phyloP scores from a whole-genome alignment of 202 grass and related monocot genomes.

The Cymbopogon flexuosus region DNA sequence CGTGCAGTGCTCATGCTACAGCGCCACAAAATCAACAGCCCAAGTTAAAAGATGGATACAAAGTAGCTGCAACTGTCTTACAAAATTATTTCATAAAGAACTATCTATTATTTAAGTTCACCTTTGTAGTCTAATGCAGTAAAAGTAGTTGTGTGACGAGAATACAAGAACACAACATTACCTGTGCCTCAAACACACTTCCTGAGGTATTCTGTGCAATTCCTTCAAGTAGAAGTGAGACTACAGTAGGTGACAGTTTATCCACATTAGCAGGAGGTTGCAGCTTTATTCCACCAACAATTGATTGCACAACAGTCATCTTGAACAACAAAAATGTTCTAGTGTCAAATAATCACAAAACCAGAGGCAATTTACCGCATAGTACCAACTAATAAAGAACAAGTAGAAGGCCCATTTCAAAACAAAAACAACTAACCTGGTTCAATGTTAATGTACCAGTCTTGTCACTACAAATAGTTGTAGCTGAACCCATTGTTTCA shows the following conservation, averaged over 20 bases:
- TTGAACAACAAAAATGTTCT: conserved; percentile 38
- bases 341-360: conserved; percentile 28
- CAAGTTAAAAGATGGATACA: neutral
- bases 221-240: conserved; percentile 75
- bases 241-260: conserved; percentile 41
- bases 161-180: conserved; percentile 18
- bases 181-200: conserved; percentile 81
- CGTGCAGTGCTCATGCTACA: neutral
- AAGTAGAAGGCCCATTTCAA: conserved; percentile 6
- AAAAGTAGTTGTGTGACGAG: conserved; percentile 21
- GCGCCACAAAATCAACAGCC: neutral
- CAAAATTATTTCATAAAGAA: neutral
- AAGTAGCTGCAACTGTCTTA: neutral
- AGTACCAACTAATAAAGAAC: neutral
- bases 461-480: conserved; percentile 97
- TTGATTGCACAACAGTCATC: conserved; percentile 83
- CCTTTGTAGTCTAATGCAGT: neutral
- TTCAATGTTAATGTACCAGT: conserved; percentile 90
- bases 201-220: conserved; percentile 87
- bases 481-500: conserved; percentile 97
- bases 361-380: neutral
- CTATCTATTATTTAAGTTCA: neutral
- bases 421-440: conserved; percentile 50
- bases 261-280: conserved; percentile 34
- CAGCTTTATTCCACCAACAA: conserved; percentile 60